Conservation (phyloP, 371 early-diverging fungal species). For the Sporodiniella umbellata region DNA sequence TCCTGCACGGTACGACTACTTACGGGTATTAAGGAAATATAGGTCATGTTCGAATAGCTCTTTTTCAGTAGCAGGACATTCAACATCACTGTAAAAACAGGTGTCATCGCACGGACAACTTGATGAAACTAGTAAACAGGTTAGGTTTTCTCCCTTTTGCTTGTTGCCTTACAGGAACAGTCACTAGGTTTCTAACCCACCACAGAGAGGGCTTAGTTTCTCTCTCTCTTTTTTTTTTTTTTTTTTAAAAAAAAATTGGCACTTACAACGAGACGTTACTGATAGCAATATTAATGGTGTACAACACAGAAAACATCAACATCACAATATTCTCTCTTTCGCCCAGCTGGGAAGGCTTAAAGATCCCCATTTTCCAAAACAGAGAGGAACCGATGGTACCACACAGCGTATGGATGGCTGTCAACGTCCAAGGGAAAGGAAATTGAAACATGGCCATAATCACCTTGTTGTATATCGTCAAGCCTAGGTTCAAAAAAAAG, state of each 20-base stretch:
- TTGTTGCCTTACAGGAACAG: constrained; percentile 41
- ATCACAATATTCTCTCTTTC: constrained; percentile 69
- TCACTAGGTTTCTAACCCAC: constrained; percentile 43
- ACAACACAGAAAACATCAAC: constrained; percentile 79
- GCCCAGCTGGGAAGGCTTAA: constrained; percentile 57
- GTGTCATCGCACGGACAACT: constrained; percentile 85
- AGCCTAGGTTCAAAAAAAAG: constrained; percentile 73
- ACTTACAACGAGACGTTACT: constrained; percentile 84
- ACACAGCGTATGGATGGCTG: constrained; percentile 79
- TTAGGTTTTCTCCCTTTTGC: too few relatives aligned
- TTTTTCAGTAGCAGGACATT: constrained; percentile 58
- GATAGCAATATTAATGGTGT: constrained; percentile 88
- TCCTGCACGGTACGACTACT: constrained; percentile 5
- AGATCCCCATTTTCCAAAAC: constrained; percentile 52
- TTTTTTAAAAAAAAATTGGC: neutral
- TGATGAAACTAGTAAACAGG: constrained; percentile 69
- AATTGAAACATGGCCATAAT: constrained; percentile 74
- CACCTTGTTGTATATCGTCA: constrained; percentile 87
- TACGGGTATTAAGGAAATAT: constrained; percentile 65
- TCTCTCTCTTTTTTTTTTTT: neutral
- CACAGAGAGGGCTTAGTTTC: neutral
- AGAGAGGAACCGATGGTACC: constrained; percentile 64
- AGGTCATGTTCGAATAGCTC: constrained; percentile 54
- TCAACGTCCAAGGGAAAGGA: constrained; percentile 86
- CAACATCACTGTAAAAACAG: constrained; percentile 75